Conservation (phyloP, 1,284 basidiomycete species). For the Leccinum griseonigrum region DNA sequence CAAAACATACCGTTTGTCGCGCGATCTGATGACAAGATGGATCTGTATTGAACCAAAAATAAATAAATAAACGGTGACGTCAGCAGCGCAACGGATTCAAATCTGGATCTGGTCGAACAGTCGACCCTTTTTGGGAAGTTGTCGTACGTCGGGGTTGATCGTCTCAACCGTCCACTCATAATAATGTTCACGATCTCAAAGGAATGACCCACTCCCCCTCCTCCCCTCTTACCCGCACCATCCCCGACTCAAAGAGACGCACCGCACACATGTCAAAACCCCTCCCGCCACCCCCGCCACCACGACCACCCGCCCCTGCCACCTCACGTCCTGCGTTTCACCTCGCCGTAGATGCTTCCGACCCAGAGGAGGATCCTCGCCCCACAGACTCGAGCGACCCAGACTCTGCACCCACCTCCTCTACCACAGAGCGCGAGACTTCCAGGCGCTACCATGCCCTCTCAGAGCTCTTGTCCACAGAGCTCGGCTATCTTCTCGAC, state of each 20-base stretch:
- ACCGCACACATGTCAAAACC: slow-evolving; percentile 29
- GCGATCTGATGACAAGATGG: slow-evolving; percentile 59
- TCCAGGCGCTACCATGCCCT: slow-evolving; percentile 65
- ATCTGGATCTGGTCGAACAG: slow-evolving; percentile 11
- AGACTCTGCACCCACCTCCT: background rate
- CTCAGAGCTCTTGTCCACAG: slow-evolving; percentile 79
- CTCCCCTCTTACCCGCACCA: slow-evolving; percentile 29
- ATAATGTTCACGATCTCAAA: background rate
- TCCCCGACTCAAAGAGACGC: slow-evolving; percentile 20
- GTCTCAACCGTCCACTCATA: background rate
- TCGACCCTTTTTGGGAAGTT: slow-evolving; percentile 7
- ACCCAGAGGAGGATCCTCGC: slow-evolving; percentile 18
- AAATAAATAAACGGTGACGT: slow-evolving; percentile 14
- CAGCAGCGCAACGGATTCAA: slow-evolving; percentile 2
- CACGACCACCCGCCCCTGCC: background rate
- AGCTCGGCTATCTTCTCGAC: slow-evolving; percentile 78
- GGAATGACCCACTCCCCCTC: slow-evolving; percentile 29
- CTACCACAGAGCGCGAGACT: slow-evolving; percentile 35
- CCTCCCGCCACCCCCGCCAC: slow-evolving; percentile 18
- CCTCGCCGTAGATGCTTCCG: slow-evolving; percentile 29
- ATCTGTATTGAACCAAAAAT: slow-evolving; percentile 44
- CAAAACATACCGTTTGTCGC: slow-evolving; percentile 55
- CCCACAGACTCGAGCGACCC: slow-evolving; percentile 6
- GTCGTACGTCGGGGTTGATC: slow-evolving; percentile 8
- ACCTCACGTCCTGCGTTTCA: slow-evolving; percentile 34